Conservation (phyloP, 83 land plant genomes). For the Picea abies region DNA sequence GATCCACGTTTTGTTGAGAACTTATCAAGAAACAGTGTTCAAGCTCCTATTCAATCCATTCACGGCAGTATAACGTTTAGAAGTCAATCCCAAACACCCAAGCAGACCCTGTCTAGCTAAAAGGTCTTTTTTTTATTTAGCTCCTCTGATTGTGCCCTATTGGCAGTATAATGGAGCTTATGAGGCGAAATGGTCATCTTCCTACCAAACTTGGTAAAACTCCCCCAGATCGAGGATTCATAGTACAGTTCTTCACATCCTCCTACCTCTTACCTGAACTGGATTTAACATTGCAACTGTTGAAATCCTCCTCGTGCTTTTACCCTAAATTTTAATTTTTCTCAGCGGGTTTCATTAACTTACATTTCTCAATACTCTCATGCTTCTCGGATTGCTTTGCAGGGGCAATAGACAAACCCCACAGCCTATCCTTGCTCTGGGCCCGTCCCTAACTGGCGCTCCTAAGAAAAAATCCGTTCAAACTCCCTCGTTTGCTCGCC, state of each 20-base stretch:
- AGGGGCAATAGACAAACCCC: constrained; percentile 1
- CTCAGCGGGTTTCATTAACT: not conserved
- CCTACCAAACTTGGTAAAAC: not conserved
- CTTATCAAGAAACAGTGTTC: too few species aligned
- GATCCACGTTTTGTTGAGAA: too few species aligned
- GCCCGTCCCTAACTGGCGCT: constrained; percentile 70
- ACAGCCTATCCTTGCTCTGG: constrained; percentile 40
- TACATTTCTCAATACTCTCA: not conserved
- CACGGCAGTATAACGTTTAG: constrained; percentile 12
- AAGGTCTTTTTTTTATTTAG: constrained; percentile 50
- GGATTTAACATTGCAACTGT: not conserved
- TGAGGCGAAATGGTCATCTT: constrained; percentile 35
- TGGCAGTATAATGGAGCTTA: constrained; percentile 48
- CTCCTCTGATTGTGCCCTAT: constrained; percentile 53
- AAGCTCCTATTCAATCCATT: not conserved
- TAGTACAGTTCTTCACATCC: constrained; percentile 17
- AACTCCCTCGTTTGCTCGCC: constrained; percentile 40
- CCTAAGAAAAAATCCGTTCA: constrained; percentile 63
- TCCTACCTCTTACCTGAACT: not conserved
- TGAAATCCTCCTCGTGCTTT: not conserved
- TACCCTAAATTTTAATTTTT: not conserved
- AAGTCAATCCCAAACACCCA: constrained; percentile 31
- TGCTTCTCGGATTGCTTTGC: not conserved
- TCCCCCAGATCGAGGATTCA: constrained; percentile 15
- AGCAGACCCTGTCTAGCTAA: constrained; percentile 55